phyloP scores from a whole-genome alignment of 768 basidiomycete genomes.

The Amyloporia xantha region DNA sequence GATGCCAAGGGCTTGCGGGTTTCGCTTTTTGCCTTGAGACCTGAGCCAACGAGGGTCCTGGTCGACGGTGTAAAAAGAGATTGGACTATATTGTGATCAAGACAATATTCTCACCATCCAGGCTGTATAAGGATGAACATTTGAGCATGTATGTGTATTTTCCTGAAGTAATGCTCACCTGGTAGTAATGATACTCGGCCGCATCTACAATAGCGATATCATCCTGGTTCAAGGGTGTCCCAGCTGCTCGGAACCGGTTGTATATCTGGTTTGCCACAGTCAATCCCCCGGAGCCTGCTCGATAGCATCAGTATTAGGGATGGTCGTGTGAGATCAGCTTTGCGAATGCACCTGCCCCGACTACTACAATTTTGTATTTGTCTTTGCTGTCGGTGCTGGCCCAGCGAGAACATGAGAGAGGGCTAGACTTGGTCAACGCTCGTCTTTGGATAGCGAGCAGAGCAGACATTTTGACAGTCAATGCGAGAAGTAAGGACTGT shows the following conservation, averaged over 20 bases:
- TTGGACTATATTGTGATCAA: not conserved
- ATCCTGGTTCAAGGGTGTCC: slow-evolving; percentile 56
- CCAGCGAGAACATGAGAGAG: slow-evolving; percentile 4
- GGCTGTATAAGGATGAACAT: slow-evolving; percentile 44
- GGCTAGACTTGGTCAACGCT: not conserved
- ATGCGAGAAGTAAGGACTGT: not conserved
- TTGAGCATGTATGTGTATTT: not conserved
- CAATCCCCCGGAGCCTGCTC: slow-evolving; percentile 74
- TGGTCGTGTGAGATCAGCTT: slow-evolving; percentile 3
- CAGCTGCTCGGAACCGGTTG: slow-evolving; percentile 65
- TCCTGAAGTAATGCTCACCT: slow-evolving; percentile 38
- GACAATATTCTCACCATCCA: slow-evolving; percentile 62
- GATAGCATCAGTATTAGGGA: slow-evolving; percentile 1
- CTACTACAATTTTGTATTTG: slow-evolving; percentile 77
- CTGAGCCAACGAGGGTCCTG: slow-evolving; percentile 92
- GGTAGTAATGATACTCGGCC: slow-evolving; percentile 79
- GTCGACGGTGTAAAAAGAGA: not conserved
- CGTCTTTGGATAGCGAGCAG: not conserved
- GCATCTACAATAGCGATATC: slow-evolving; percentile 87
- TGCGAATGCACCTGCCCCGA: slow-evolving; percentile 70
- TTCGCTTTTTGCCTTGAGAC: slow-evolving; percentile 63
- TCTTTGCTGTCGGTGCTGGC: slow-evolving; percentile 37
- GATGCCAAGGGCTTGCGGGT: slow-evolving; percentile 60
- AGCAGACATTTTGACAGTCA: slow-evolving; percentile 2
- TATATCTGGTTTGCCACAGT: slow-evolving; percentile 85